Evolutionary conservation across 768 basidiomycete genomes (phyloP), one percentile per base, ranked within the genome.

Genomic region (Amanita subjunquillea): DNA sequence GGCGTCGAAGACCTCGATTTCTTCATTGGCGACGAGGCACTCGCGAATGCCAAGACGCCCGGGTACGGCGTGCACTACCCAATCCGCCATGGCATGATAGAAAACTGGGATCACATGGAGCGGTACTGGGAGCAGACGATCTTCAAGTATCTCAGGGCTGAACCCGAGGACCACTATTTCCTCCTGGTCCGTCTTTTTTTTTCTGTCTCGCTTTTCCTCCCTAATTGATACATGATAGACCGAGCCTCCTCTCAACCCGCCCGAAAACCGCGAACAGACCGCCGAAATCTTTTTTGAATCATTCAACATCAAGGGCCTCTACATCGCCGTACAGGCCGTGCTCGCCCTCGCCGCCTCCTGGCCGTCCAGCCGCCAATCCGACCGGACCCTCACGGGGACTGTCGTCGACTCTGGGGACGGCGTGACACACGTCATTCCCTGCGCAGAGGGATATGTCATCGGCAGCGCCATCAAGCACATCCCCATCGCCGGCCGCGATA

Each of bases 231-330:
- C 29, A 27, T 25, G 20, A 10, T 56, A 97, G 95, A 99, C 96
- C n/a, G 96, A 99, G 64, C 96, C 96, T 3, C 95, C 96, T 22
- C 82, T 99, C 53, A 98, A 99, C 65, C 82, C 95, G 0, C 96
- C 96, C 1, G 96, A 99, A 73, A 99, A 98, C 73, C 79, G 96
- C 61, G 96, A 99, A 69, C 95, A 95, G 67, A 98, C 95, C 0
- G 96, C 96, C 17, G 95, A 98, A 66, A 98, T 98, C 72, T 97
- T 99, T 79, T 99, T 98, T 68, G 96, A 99, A 71, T 95, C 92
- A 0, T 99, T 99, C 83, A 98, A 98, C 70, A 94, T 97, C 72
- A 89, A 93, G 65, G 95, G 95, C 20, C 78, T 97, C 41, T 98
- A 98, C 69, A 98, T 99, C 61, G 96, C 94, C 48, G 96, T 99